Conservation (phyloP, 257 asterid genomes). For the Solanum commersonii region DNA sequence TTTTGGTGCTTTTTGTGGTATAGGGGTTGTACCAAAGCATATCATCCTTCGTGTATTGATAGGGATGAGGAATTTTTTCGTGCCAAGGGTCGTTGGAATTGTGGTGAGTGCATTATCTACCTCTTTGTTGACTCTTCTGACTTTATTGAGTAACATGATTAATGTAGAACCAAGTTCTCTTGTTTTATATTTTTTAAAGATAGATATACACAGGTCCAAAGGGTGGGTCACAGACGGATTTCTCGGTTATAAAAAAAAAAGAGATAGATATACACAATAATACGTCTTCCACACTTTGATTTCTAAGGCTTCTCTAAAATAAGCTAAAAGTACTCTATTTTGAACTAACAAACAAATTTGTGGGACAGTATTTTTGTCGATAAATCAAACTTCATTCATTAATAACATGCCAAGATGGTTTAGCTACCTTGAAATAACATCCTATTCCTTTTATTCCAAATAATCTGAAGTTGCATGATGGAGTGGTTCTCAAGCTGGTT, state of each 20-base stretch:
- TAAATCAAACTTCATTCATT: neutral
- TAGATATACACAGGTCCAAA: neutral
- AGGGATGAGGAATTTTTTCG: constrained; percentile 87
- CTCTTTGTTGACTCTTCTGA: neutral
- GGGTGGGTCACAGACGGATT: too few relatives aligned
- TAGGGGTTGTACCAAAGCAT: constrained; percentile 98
- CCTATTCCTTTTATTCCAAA: neutral
- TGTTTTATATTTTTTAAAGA: neutral
- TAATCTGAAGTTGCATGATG: neutral
- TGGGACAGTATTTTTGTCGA: neutral
- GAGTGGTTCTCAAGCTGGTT: neutral
- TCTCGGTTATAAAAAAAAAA: too few relatives aligned
- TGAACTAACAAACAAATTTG: neutral
- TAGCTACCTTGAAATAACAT: neutral
- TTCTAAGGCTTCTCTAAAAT: neutral
- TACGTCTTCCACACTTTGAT: neutral
- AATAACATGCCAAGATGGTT: neutral
- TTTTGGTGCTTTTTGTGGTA: neutral
- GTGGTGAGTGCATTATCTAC: constrained; percentile 45
- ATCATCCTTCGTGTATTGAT: constrained; percentile 88
- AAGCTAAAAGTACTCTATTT: neutral
- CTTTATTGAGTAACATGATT: neutral
- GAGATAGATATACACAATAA: neutral
- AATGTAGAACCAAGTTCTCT: neutral
- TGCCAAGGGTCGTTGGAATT: constrained; percentile 93